These are phyloP conservation scores for Cercophora samala DNA, from an alignment of 495 filamentous ascomycete species.

Conservation along the genomic window DNA sequence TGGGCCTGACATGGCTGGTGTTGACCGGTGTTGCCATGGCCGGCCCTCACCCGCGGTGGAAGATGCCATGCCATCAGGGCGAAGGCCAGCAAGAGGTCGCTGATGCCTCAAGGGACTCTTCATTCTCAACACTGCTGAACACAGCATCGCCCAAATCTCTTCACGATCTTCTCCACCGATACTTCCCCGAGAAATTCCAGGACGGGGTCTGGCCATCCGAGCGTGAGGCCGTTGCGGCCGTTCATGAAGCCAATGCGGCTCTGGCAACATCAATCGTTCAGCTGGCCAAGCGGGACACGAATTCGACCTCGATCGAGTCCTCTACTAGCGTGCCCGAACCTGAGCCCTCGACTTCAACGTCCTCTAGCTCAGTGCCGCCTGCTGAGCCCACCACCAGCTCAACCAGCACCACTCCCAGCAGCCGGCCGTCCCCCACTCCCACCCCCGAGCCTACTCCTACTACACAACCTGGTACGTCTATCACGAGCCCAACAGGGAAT, in stretches of 20 bases:
- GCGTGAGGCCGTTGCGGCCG: conserved; percentile 32
- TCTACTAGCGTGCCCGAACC: background rate
- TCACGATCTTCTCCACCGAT: conserved; percentile 40
- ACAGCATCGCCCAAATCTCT: conserved; percentile 38
- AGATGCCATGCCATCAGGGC: conserved; percentile 21
- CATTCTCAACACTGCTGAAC: conserved; percentile 35
- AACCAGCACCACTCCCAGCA: conserved; percentile 15
- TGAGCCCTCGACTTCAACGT: conserved; percentile 6
- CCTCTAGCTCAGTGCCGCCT: conserved; percentile 8
- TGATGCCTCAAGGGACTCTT: conserved; percentile 24
- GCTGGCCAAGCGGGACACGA: conserved; percentile 39
- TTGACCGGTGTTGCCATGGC: conserved; percentile 34
- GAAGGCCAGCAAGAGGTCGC: conserved; percentile 14
- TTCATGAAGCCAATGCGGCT: conserved; percentile 30
- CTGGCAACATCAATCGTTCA: conserved; percentile 36
- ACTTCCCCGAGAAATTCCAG: conserved; percentile 37
- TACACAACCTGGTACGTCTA: conserved; percentile 5
- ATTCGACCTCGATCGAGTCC: conserved; percentile 10
- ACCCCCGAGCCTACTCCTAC: conserved; percentile 5
- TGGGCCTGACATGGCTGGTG: conserved; percentile 32
- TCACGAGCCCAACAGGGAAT: background rate
- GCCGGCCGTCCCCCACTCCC: conserved; percentile 9
- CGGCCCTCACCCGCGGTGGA: conserved; percentile 8
- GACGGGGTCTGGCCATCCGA: conserved; percentile 39
- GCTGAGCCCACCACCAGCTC: background rate